Percentiles rank a stretch among this genome's conserved stretches.
Evolutionary conservation across 208 protist species (phyloP).

Genomic region (Tritrichomonas foetus): DNA sequence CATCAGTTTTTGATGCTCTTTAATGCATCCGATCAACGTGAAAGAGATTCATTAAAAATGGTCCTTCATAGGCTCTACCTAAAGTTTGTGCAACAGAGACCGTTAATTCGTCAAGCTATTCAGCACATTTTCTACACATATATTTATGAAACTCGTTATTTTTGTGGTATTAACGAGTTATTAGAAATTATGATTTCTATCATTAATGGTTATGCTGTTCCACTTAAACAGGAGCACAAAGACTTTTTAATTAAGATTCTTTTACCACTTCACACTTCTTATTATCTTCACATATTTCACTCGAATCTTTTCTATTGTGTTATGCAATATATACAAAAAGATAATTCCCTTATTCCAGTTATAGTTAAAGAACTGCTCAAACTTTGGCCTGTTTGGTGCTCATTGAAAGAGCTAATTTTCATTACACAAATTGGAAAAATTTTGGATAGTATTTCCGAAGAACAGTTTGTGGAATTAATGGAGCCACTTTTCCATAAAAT

Average conservation of each 20-base stretch:
- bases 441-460: neutral
- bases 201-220: constrained; percentile 40
- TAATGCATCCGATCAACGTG: constrained; percentile 22
- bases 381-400: constrained; percentile 30
- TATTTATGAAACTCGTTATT: constrained; percentile 36
- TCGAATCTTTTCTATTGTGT: neutral
- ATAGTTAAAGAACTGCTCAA: neutral
- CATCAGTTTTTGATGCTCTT: neutral
- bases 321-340: constrained; percentile 31
- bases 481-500: neutral
- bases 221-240: constrained; percentile 38
- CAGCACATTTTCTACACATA: neutral
- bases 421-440: neutral
- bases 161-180: constrained; percentile 26
- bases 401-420: neutral
- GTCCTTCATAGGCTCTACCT: constrained; percentile 13
- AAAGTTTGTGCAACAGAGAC: neutral
- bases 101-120: constrained; percentile 39
- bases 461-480: constrained; percentile 26
- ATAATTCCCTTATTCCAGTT: neutral
- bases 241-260: constrained; percentile 15
- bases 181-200: constrained; percentile 39
- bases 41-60: constrained; percentile 26
- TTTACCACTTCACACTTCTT: neutral
- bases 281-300: neutral